Conservation (phyloP, 2,329 filamentous ascomycete species). For the Lizonia empirigonia region DNA sequence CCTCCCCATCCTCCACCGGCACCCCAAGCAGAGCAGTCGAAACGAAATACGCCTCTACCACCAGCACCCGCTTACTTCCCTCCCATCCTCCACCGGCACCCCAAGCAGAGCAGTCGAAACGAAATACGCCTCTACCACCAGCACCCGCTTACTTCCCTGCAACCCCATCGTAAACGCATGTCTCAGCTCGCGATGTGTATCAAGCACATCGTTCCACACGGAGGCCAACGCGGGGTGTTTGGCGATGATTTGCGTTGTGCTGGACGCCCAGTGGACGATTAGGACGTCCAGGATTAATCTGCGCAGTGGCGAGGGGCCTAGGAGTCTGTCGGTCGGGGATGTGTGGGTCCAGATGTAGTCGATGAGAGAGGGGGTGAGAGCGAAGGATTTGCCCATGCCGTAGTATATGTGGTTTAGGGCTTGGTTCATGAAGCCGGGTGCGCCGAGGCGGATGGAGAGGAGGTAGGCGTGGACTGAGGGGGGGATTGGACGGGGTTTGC, state of each 20-base stretch:
- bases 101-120: background rate
- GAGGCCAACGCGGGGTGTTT: background rate
- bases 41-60: conserved; percentile 18
- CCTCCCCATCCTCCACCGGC: background rate
- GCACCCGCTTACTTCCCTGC: conserved; percentile 8
- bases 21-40: background rate
- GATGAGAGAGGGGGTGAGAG: conserved; percentile 19
- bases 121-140: conserved; percentile 11
- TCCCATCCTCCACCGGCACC: background rate
- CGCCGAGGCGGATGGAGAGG: conserved; percentile 19
- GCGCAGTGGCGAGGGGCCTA: conserved; percentile 12
- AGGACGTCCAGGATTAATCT: conserved; percentile 22
- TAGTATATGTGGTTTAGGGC: conserved; percentile 17
- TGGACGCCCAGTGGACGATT: conserved; percentile 13
- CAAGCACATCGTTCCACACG: conserved; percentile 20
- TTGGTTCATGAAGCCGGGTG: conserved; percentile 23
- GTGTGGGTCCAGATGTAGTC: conserved; percentile 17
- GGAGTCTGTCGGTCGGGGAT: background rate
- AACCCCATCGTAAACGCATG: conserved; percentile 21
- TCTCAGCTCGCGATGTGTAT: conserved; percentile 15
- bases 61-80: background rate
- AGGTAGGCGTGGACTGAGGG: conserved; percentile 25
- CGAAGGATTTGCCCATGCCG: conserved; percentile 16
- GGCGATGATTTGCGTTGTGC: conserved; percentile 2
- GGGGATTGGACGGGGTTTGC: background rate